A percentile compares a stretch with the other conserved stretches of the same genome.
These are phyloP conservation scores for Fusarium lyarnte DNA, from an alignment of 2,329 filamentous ascomycete species.

Conservation along the genomic window DNA sequence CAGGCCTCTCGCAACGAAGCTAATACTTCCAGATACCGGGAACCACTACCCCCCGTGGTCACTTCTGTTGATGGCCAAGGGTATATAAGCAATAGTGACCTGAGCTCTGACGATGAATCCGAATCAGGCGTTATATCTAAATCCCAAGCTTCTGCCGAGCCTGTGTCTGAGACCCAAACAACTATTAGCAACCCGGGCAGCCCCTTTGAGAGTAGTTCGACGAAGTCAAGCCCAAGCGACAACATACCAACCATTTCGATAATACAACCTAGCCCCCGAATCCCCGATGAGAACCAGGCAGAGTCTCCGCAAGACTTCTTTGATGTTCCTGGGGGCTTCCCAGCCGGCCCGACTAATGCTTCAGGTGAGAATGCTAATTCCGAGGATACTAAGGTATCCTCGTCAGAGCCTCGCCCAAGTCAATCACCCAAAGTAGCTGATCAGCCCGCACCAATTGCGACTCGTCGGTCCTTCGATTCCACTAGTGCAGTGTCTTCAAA, in stretches of 20 bases:
- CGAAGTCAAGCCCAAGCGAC: slow-evolving; percentile 8
- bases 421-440: background rate
- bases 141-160: background rate
- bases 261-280: slow-evolving; percentile 55
- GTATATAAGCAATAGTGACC: slow-evolving; percentile 66
- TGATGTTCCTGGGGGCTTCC: slow-evolving; percentile 69
- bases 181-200: background rate
- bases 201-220: background rate
- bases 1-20: slow-evolving; percentile 62
- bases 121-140: slow-evolving; percentile 1
- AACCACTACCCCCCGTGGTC: slow-evolving; percentile 76
- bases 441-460: slow-evolving; percentile 8
- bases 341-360: slow-evolving; percentile 49
- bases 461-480: slow-evolving; percentile 36
- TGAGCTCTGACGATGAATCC: slow-evolving; percentile 48
- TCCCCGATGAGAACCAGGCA: slow-evolving; percentile 25
- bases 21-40: slow-evolving; percentile 66
- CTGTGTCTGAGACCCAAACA: background rate
- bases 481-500: slow-evolving; percentile 12
- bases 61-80: slow-evolving; percentile 74
- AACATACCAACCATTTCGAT: slow-evolving; percentile 57
- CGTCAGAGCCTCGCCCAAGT: background rate
- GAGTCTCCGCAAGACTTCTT: slow-evolving; percentile 51
- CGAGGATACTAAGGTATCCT: background rate
- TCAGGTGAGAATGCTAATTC: slow-evolving; percentile 2